phyloP scores from a whole-genome alignment of 257 asterid genomes.

The Gynochthodes officinalis region DNA sequence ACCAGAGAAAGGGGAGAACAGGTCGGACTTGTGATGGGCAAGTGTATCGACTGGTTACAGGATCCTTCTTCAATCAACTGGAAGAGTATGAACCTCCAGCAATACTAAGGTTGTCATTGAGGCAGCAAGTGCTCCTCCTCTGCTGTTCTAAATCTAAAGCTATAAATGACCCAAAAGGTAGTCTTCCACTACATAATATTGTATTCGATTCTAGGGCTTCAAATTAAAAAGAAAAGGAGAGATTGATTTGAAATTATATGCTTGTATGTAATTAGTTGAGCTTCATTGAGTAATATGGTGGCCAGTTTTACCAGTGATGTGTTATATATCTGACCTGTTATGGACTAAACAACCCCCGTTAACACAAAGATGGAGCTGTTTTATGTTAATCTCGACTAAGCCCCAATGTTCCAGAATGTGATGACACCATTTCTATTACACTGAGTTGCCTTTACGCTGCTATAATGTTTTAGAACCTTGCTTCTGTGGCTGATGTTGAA shows the following conservation, averaged over 20 bases:
- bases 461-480: neutral
- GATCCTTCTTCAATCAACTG: constrained; percentile 63
- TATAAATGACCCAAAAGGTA: constrained; percentile 91
- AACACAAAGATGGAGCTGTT: neutral
- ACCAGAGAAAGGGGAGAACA: constrained; percentile 93
- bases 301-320: neutral
- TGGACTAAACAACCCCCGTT: neutral
- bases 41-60: constrained; percentile 80
- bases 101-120: constrained; percentile 66
- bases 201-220: too few relatives aligned
- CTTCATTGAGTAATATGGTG: neutral
- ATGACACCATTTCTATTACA: neutral
- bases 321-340: neutral
- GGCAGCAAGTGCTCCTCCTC: constrained; percentile 76
- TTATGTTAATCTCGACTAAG: neutral
- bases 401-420: neutral
- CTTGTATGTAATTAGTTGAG: neutral
- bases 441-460: neutral
- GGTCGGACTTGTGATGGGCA: constrained; percentile 94
- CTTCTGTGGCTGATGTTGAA: neutral
- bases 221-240: neutral
- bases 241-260: neutral
- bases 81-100: constrained; percentile 85
- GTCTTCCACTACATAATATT: constrained; percentile 17
- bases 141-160: constrained; percentile 89